Base-by-base conservation (phyloP, 2,329 filamentous ascomycete genomes). In the Westerdykella sp. region DNA sequence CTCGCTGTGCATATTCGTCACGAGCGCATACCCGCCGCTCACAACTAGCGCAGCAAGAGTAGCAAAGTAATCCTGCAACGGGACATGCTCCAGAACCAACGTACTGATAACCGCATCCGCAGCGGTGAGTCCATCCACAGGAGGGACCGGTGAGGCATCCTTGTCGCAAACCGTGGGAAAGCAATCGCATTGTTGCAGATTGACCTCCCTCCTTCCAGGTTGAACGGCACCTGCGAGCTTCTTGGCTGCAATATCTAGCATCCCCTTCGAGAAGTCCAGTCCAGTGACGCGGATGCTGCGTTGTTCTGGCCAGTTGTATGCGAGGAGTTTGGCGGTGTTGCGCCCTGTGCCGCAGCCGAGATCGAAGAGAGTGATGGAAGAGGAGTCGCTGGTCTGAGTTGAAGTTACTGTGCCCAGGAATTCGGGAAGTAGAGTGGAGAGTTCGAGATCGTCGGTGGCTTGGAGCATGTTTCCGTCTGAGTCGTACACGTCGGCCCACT, bases 1-100 rank as follows among this genome's bases (percentile, higher is more conserved):
- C 3, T 83, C 76, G 1, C 72, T 63, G 57, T 85, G 81, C 81
- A 85, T 85, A 54, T 84, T 84, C 1, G 80, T 84, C n/a, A 84
- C 54, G 9, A 84, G 65, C 5, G 81, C 63, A 38, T 73, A 62
- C 0, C 75, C 79, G 0, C 71, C 71, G 0, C 67, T 64, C 2
- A 50, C 53, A 5, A 70, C 63, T 13, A 84, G 59, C 1, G 54
- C 50, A 1, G 67, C 53, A 0, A 73, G 69, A 0, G 73, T 71
- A 2, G 51, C 40, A 60, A 84, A 84, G 55, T 72, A 77, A 0
- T 61, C 49, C 0, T 50, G 5, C 0, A 81, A 55, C 0, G 79
- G 75, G 3, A 84, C 66, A 60, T 85, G 81, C 57, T 85, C 81
- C 9, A 84, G 62, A 7, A 84, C 81, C 0, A 85, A 70, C 0